Evolutionary conservation across 2,329 filamentous ascomycete genomes (phyloP).

Genomic region (Fusarium sp.): DNA sequence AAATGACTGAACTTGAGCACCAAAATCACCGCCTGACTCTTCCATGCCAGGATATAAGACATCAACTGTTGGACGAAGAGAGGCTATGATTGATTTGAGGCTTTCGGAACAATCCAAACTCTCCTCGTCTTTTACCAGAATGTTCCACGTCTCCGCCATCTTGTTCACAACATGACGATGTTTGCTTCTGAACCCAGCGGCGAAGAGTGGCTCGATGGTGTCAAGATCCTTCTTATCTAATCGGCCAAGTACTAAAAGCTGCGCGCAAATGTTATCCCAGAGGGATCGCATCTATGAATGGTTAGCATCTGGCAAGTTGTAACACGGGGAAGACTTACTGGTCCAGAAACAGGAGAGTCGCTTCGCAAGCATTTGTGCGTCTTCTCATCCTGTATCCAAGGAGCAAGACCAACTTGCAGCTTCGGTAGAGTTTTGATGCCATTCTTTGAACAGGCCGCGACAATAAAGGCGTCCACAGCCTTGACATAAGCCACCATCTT

Average conservation of each 20-base stretch:
- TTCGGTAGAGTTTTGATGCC: constrained; percentile 66
- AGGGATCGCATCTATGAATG: constrained; percentile 57
- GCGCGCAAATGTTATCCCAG: constrained; percentile 62
- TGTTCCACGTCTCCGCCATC: constrained; percentile 72
- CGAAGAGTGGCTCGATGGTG: constrained; percentile 65
- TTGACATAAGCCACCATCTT: constrained; percentile 61
- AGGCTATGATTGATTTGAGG: constrained; percentile 71
- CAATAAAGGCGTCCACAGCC: constrained; percentile 64
- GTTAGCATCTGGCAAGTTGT: constrained; percentile 42
- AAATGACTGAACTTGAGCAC: constrained; percentile 55
- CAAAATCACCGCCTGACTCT: constrained; percentile 52
- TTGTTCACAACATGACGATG: constrained; percentile 65
- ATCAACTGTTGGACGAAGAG: constrained; percentile 65
- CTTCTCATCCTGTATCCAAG: constrained; percentile 72
- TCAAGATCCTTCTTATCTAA: constrained; percentile 60
- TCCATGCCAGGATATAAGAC: constrained; percentile 59
- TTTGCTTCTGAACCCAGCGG: constrained; percentile 67
- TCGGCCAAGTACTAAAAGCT: constrained; percentile 52
- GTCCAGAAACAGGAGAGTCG: constrained; percentile 54
- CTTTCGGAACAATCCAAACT: constrained; percentile 71
- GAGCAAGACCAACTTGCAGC: constrained; percentile 69
- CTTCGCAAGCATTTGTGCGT: constrained; percentile 56
- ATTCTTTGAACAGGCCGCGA: constrained; percentile 60
- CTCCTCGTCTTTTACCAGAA: constrained; percentile 70
- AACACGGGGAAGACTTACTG: constrained; percentile 54